Base-by-base conservation (phyloP, 2,329 filamentous ascomycete genomes). In the Tothia fuscella region DNA sequence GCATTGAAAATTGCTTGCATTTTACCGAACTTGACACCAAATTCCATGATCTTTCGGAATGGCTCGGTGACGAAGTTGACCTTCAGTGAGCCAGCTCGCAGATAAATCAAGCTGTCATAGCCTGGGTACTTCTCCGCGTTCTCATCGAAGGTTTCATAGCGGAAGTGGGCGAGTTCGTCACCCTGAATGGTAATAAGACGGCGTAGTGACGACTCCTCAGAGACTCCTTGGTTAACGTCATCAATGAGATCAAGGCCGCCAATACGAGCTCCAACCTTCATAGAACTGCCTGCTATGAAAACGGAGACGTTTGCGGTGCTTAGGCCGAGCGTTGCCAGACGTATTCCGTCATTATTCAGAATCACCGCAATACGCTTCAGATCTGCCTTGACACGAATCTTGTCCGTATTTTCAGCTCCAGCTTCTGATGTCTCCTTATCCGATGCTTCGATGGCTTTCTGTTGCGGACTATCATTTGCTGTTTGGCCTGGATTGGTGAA, bases 1-100 rank as follows among this genome's bases (percentile, higher is more conserved):
- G 91, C 89, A 56, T 99, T 98, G 68, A 94, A 98, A 41, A 98
- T 82, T 17, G 91, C 89, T 61, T 98, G 91, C 91, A 99, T 99
- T 63, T 93, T 94, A 46, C 93, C 91, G 58, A 99, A 99, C 54
- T 98, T 98, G 58, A 99, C 87, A 32, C 93, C 70, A 60, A 98
- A 99, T 50, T 93, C 85, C 61, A 98, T 85, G 49, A 99, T 96
- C 63, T 96, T 96, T 40, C 91, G 78, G 68, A 96, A 95, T 0
- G 91, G 91, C 59, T 98, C 93, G 47, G 95, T 89, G 3, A 96
- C 66, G 58, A 99, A 98, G 58, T 95, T 96, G 56, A 98, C 71
- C 63, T 93, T 96, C 59, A 98, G 81, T 0, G 91, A 98, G 2
- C 91, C 91, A 14, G 91, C 89, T 26, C 89, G 79, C 9, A 99